Evolutionary conservation across 352 stramenopile genomes (phyloP).

Genomic region (Phytophthora melonis): DNA sequence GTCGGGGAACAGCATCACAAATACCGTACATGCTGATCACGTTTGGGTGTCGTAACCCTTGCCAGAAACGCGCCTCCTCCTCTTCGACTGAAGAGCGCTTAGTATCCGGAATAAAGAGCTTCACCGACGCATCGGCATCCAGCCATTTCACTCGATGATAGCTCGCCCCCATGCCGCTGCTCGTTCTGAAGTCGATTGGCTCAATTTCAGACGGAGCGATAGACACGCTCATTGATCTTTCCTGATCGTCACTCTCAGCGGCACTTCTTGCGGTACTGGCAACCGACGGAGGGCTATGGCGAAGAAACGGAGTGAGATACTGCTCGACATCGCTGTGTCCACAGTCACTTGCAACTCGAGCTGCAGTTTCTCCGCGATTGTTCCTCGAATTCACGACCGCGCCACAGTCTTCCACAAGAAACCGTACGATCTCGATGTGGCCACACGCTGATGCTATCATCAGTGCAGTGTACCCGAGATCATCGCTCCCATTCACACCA

Average conservation of each 20-base stretch:
- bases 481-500: not conserved
- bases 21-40: conserved; percentile 30
- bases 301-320: not conserved
- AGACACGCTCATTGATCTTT: not conserved
- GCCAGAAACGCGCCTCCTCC: conserved; percentile 5
- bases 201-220: conserved; percentile 9
- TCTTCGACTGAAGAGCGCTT: not conserved
- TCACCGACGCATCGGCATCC: conserved; percentile 19
- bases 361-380: not conserved
- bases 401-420: not conserved
- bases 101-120: conserved; percentile 2
- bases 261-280: not conserved
- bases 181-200: not conserved
- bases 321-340: not conserved
- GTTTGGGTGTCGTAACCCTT: conserved; percentile 22
- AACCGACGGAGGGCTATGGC: not conserved
- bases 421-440: not conserved
- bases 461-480: not conserved
- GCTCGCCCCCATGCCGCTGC: not conserved
- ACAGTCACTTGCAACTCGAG: not conserved
- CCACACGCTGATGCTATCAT: not conserved
- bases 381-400: not conserved
- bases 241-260: not conserved
- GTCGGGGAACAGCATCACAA: not conserved
- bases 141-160: conserved; percentile 23